Evolutionary conservation across 345 rosid genomes (phyloP), one percentile per base, ranked within the genome.

Genomic region (Microcos paniculata): DNA sequence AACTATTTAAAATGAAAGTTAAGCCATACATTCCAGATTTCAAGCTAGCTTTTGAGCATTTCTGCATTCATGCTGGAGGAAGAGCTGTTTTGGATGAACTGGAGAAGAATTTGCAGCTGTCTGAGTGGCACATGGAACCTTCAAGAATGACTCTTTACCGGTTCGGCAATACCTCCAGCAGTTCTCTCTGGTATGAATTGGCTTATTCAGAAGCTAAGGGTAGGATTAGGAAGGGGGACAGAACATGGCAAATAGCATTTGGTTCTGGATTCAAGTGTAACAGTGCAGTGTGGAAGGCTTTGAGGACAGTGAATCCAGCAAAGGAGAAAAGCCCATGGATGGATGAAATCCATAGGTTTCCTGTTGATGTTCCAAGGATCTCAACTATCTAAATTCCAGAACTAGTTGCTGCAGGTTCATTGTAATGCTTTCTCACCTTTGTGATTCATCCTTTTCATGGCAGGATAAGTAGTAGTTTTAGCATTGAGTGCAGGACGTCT

Each of bases 201-300:
- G 80, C 88, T 52, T 82, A 88, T 66, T 33, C 83, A 8, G 92
- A 89, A 73, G 92, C 92, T 9, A 82, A 82, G 79, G 89, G 92
- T 13, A 82, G 92, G 80, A 84, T 87, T 38, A 79, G 66, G 40
- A 73, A 52, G 14, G 88, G 92, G 51, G 88, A 85, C 56, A 82
- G 91, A 59, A 82, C 82, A 7, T 87, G 91, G 91, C 89, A 86
- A 85, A 89, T 89, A 70, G 92, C 89, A 23, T 89, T 89, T 72
- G 87, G 91, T 24, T 89, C 89, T 5, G 92, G 92, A 31, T 87
- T 89, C 68, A 86, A 87, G 79, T 87, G 92, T 71, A 89, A 87
- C 63, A 85, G 91, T 49, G 87, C 88, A 2, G 91, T 87, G 38
- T 89, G 91, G 92, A 89, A 79, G 77, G 90, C 88, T n/a, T 78